These are phyloP conservation scores for Canna indica DNA, from an alignment of 176 grass and related monocot species.

Conservation along the genomic window DNA sequence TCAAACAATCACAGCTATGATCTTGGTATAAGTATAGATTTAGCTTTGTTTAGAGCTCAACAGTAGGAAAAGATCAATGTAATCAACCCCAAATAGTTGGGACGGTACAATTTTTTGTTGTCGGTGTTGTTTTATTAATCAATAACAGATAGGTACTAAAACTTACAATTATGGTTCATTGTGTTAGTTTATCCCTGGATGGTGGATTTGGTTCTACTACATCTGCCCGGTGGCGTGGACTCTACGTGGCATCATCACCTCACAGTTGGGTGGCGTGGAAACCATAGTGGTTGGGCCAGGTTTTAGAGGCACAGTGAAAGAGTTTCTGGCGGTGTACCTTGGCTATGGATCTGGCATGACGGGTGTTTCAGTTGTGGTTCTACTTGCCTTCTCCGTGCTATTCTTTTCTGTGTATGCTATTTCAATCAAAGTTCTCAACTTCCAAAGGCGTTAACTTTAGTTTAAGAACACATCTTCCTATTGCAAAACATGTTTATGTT, in stretches of 20 bases:
- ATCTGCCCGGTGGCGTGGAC: conserved; percentile 74
- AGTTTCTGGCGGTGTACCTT: conserved; percentile 33
- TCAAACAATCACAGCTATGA: too few species aligned
- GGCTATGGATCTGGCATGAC: conserved; percentile 43
- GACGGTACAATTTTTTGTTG: too few species aligned
- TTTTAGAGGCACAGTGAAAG: conserved; percentile 46
- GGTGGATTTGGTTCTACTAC: conserved; percentile 83
- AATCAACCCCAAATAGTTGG: too few species aligned
- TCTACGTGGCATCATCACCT: conserved; percentile 52
- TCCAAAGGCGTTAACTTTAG: conserved; percentile 47
- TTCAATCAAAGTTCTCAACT: conserved; percentile 52
- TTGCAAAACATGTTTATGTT: too few species aligned
- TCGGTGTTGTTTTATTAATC: too few species aligned
- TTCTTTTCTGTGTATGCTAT: conserved; percentile 47
- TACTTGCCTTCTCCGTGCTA: conserved; percentile 35
- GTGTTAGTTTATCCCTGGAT: conserved; percentile 44
- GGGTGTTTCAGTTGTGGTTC: conserved; percentile 24
- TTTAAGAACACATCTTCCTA: too few species aligned
- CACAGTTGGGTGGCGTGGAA: conserved; percentile 56
- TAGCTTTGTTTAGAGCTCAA: too few species aligned
- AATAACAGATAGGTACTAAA: too few species aligned
- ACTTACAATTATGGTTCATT: conserved; percentile 3
- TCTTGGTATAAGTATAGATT: too few species aligned
- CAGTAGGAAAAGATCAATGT: too few species aligned
- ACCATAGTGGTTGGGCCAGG: conserved; percentile 47